These are phyloP conservation scores for Salvia sclarea DNA, from an alignment of 305 asterid genomes.

Conservation along the genomic window DNA sequence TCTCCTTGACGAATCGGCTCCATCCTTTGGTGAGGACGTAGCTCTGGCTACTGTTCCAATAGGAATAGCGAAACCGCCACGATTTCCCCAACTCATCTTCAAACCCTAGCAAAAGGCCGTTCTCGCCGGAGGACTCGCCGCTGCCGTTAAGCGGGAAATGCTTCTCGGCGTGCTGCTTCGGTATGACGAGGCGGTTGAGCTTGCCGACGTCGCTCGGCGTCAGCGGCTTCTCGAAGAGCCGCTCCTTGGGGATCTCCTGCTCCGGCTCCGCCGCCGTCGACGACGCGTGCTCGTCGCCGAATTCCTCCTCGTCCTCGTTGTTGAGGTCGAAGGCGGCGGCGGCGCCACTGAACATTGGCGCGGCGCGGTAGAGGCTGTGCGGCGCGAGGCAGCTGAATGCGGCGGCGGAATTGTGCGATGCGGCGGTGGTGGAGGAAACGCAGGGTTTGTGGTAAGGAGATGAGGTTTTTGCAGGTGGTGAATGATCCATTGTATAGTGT, in stretches of 20 bases:
- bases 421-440: not conserved
- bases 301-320: constrained; percentile 23
- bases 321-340: constrained; percentile 38
- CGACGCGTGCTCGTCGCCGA: not conserved
- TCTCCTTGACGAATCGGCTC: constrained; percentile 67
- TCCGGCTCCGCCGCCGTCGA: not conserved
- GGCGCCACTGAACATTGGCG: constrained; percentile 1
- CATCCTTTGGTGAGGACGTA: constrained; percentile 62
- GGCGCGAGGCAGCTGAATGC: constrained; percentile 8
- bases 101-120: constrained; percentile 47
- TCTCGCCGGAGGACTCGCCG: constrained; percentile 36
- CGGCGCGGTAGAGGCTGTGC: constrained; percentile 2
- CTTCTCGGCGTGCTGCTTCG: constrained; percentile 63
- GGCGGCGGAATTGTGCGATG: constrained; percentile 13
- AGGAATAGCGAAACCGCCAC: constrained; percentile 59
- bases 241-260: constrained; percentile 35
- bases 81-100: constrained; percentile 54
- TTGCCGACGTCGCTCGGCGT: constrained; percentile 75
- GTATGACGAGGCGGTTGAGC: constrained; percentile 65
- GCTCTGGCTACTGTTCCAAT: constrained; percentile 67
- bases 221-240: constrained; percentile 54
- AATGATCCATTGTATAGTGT: constrained; percentile 33
- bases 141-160: constrained; percentile 45
- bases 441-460: constrained; percentile 24
- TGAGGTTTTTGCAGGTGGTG: constrained; percentile 31